Evolutionary conservation across 1,284 basidiomycete genomes (phyloP), one percentile per base, ranked within the genome.

Genomic region (Flammula alnicola): DNA sequence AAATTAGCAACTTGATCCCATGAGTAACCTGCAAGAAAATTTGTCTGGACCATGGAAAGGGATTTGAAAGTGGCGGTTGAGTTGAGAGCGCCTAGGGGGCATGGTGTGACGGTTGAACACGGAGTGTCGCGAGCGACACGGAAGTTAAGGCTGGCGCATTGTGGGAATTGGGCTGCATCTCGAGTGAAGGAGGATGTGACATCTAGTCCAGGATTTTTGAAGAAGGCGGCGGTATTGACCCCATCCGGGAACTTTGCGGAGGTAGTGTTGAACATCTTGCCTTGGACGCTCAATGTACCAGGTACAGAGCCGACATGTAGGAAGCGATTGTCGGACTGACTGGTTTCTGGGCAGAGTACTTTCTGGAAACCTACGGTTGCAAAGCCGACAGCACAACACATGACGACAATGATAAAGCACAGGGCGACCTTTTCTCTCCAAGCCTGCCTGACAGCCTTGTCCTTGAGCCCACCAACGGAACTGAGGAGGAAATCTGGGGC

Each of bases 371-470:
- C 97, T 64, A 99, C 93, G 38, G 97, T 99, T 51, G 90, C 80
- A 70, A 98, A 99, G 7, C 92, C 96, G 44, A 98, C 83, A 40
- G 80, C 71, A 17, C 77, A 87, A 59, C 95, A 97, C 19, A 98
- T 71, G 20, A 93, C 26, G 51, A 84, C 61, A 45, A 94, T 91
- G 63, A 97, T 87, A 68, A 89, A 84, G 68, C 95, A 98, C 6
- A 99, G 80, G 5, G 95, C 85, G 52, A 98, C 85, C 77, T 99
- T 99, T 72, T 99, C 97, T 60, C 97, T 83, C 97, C 97, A 99
- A 1, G 97, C 97, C 71, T 98, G 93, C 57, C 85, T 79, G 51
- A 84, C 77, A 44, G 81, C 75, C 65, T 81, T 80, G 67, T 95
- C 92, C 63, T 83, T 87, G 68, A 98, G 79, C 40, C 94, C 93